Evolutionary conservation across 306 rosid species (phyloP).

Genomic region (Lathyrus aphaca): DNA sequence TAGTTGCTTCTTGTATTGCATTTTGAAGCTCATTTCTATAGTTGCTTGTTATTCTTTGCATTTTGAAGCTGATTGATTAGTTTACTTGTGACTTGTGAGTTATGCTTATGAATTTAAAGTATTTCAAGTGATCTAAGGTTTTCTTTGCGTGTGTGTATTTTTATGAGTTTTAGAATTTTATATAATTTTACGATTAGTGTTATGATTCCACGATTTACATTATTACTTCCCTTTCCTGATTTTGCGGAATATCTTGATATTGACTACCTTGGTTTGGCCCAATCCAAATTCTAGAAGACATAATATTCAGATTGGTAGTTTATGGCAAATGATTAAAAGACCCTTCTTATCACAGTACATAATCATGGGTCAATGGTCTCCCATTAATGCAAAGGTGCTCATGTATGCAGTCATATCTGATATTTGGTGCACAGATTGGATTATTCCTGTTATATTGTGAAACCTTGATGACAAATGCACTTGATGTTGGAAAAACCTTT

Average conservation of each 20-base stretch:
- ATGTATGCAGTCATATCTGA: conserved; percentile 13
- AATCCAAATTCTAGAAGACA: background rate
- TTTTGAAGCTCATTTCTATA: conserved; percentile 5
- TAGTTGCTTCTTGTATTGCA: conserved; percentile 7
- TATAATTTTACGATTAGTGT: too few relatives aligned
- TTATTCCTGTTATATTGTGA: conserved; percentile 27
- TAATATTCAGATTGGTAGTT: conserved; percentile 24
- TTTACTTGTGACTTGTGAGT: too few relatives aligned
- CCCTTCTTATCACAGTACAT: conserved; percentile 19
- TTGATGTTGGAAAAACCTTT: background rate
- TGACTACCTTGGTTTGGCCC: too few relatives aligned
- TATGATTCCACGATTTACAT: too few relatives aligned
- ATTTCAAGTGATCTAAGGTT: too few relatives aligned
- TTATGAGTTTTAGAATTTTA: too few relatives aligned
- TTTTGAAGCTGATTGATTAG: too few relatives aligned
- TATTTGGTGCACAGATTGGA: conserved; percentile 7
- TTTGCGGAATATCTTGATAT: too few relatives aligned
- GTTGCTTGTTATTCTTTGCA: too few relatives aligned
- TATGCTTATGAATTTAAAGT: too few relatives aligned
- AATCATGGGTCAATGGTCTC: conserved; percentile 18
- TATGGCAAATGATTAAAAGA: conserved; percentile 21
- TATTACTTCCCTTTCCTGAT: too few relatives aligned
- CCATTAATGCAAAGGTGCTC: background rate
- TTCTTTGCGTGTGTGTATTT: too few relatives aligned
- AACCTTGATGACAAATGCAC: conserved; percentile 18